Percentiles rank a stretch among this genome's conserved stretches.
phyloP scores from a whole-genome alignment of 305 asterid genomes.

The Rubia balearica region DNA sequence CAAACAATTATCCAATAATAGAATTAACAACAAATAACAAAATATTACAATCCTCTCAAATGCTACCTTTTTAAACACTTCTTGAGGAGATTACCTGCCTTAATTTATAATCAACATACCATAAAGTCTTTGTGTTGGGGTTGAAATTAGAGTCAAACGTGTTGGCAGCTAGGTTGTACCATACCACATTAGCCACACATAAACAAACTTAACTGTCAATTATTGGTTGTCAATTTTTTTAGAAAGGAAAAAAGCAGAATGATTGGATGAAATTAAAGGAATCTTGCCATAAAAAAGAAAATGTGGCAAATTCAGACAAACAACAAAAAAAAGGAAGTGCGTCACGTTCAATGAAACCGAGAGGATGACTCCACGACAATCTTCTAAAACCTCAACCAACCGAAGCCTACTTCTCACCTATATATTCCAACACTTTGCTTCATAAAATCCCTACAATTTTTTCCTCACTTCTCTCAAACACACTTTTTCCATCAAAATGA shows the following conservation, averaged over 20 bases:
- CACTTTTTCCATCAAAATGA: neutral
- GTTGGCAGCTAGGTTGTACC: conserved; percentile 29
- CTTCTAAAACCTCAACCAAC: conserved; percentile 47
- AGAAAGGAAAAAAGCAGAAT: too few relatives aligned
- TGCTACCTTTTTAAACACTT: neutral
- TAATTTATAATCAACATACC: neutral
- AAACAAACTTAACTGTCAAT: neutral
- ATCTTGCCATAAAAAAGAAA: too few relatives aligned
- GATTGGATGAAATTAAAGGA: too few relatives aligned
- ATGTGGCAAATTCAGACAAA: too few relatives aligned
- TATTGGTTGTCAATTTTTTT: neutral
- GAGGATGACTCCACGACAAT: conserved; percentile 3
- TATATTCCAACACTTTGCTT: conserved; percentile 13
- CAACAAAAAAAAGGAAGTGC: too few relatives aligned
- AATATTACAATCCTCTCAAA: neutral
- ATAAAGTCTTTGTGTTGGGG: conserved; percentile 12
- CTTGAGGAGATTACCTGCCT: neutral
- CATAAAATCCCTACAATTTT: neutral
- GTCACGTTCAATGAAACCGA: too few relatives aligned
- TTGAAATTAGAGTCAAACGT: conserved; percentile 46
- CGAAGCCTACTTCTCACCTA: conserved; percentile 42
- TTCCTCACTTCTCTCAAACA: neutral
- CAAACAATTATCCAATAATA: neutral
- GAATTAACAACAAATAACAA: neutral
- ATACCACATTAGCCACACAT: conserved; percentile 10